phyloP scores from a whole-genome alignment of 176 grass and related monocot species.

The Eremochloa ophiuroides region DNA sequence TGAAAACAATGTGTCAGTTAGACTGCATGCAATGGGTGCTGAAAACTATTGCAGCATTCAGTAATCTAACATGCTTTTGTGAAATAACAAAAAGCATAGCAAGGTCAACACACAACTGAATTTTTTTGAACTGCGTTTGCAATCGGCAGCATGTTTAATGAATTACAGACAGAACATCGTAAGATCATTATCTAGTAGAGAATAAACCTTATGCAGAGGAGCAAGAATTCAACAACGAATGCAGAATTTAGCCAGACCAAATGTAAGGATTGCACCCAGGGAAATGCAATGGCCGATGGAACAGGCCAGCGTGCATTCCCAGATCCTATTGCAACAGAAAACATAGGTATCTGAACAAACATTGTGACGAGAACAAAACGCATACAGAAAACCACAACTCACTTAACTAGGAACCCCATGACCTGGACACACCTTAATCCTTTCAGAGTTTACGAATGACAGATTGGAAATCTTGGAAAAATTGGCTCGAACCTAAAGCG shows the following conservation, averaged over 20 bases:
- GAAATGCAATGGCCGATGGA: not conserved
- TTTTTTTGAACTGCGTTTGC: not conserved
- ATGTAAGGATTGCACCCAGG: not conserved
- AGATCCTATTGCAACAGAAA: not conserved
- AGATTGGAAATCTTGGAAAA: not conserved
- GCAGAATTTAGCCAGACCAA: not conserved
- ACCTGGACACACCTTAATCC: not conserved
- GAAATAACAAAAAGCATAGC: not conserved
- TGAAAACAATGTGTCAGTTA: not conserved
- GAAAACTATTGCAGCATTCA: not conserved
- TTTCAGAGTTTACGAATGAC: too few species aligned
- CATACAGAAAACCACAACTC: not conserved
- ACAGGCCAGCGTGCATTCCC: not conserved
- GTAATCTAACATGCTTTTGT: not conserved
- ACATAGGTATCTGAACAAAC: not conserved
- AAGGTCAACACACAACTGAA: not conserved
- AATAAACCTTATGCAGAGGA: not conserved
- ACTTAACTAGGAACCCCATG: not conserved
- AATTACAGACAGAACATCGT: not conserved
- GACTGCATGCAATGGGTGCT: not conserved
- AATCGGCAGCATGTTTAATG: too few species aligned
- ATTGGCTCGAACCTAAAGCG: too few species aligned
- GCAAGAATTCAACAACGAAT: not conserved
- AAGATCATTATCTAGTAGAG: not conserved
- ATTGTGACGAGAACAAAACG: not conserved